phyloP scores from a whole-genome alignment of 306 rosid species.

The Sindora glabra region DNA sequence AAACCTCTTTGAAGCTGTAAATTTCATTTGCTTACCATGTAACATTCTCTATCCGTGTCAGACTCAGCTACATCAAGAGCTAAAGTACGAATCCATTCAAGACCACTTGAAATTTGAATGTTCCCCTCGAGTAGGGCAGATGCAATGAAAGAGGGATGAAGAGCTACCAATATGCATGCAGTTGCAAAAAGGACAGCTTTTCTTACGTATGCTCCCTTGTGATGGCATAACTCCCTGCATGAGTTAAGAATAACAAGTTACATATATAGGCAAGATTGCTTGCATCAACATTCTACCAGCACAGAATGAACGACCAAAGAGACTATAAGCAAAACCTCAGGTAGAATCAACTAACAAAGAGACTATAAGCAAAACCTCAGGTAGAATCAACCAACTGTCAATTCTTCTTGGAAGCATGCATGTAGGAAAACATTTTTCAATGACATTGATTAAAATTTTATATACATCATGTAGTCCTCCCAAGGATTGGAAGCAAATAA shows the following conservation, averaged over 20 bases:
- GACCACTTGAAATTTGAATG: constrained; percentile 56
- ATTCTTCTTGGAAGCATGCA: background rate
- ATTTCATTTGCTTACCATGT: constrained; percentile 49
- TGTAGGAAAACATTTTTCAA: background rate
- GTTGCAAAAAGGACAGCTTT: constrained; percentile 83
- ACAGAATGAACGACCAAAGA: background rate
- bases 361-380: constrained; percentile 2
- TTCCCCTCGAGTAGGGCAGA: constrained; percentile 77
- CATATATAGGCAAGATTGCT: background rate
- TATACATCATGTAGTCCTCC: background rate
- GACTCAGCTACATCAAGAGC: constrained; percentile 73
- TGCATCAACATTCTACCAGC: background rate
- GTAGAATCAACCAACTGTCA: background rate
- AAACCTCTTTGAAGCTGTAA: constrained; percentile 13
- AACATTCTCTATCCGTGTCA: constrained; percentile 84
- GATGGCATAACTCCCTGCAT: constrained; percentile 70
- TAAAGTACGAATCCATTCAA: constrained; percentile 90
- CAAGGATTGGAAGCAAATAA: constrained; percentile 5
- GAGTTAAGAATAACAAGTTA: constrained; percentile 2
- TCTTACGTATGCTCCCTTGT: constrained; percentile 92
- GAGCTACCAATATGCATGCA: constrained; percentile 61
- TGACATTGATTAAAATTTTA: background rate
- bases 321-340: constrained; percentile 2
- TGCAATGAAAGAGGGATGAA: constrained; percentile 68
- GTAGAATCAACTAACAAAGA: background rate